Conservation (phyloP, 1,284 basidiomycete genomes). For the Rhodotorula sp. region DNA sequence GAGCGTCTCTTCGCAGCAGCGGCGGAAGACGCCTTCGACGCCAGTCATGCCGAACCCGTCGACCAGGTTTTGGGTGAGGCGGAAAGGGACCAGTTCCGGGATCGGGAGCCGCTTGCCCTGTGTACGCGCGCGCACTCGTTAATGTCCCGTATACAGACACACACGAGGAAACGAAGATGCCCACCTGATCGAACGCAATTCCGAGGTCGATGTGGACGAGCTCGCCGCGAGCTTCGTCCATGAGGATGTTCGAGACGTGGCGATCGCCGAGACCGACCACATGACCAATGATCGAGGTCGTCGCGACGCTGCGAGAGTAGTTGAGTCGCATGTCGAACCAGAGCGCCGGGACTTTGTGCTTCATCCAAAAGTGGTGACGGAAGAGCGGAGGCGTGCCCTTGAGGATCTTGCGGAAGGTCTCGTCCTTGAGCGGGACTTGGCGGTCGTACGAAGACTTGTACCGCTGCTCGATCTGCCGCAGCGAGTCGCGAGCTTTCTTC, state of each 20-base stretch:
- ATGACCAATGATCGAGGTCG: constrained; percentile 90
- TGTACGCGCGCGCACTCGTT: constrained; percentile 52
- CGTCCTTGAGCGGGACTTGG: constrained; percentile 24
- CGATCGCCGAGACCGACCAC: constrained; percentile 90
- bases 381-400: constrained; percentile 76
- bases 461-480: background rate
- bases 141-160: too few species aligned
- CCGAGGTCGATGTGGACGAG: constrained; percentile 94
- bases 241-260: constrained; percentile 86
- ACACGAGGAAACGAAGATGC: too few species aligned
- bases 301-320: constrained; percentile 88
- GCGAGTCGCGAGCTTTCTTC: constrained; percentile 4
- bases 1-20: constrained; percentile 91
- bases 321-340: constrained; percentile 93
- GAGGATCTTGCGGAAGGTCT: constrained; percentile 59
- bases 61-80: constrained; percentile 87
- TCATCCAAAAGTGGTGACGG: constrained; percentile 90
- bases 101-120: constrained; percentile 81
- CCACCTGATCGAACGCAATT: constrained; percentile 94
- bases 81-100: constrained; percentile 90
- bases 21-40: constrained; percentile 89
- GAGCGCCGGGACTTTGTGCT: constrained; percentile 76
- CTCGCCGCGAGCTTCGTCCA: constrained; percentile 80
- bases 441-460: constrained; percentile 49
- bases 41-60: constrained; percentile 90